phyloP scores from a whole-genome alignment of 805 yeast genomes.

The Starmerella stigmatis region DNA sequence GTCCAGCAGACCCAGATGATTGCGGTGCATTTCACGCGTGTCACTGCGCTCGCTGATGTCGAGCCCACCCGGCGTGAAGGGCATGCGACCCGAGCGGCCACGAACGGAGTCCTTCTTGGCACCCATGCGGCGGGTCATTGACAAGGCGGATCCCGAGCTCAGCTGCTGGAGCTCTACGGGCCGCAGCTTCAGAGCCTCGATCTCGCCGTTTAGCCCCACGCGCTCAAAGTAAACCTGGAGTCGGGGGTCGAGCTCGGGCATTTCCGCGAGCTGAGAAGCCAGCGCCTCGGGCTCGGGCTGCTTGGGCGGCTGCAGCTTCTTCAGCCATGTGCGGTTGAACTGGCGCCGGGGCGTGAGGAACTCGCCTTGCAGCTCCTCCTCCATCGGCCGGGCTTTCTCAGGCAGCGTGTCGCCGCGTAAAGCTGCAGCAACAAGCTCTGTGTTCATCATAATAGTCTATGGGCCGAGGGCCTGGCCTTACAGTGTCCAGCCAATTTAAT shows the following conservation, averaged over 20 bases:
- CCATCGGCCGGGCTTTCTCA: neutral
- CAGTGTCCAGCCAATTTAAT: too few species aligned
- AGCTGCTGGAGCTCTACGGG: conserved; percentile 40
- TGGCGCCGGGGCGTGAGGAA: conserved; percentile 54
- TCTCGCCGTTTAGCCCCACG: conserved; percentile 61
- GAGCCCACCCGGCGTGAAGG: conserved; percentile 91
- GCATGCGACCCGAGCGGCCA: conserved; percentile 67
- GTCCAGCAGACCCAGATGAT: conserved; percentile 66
- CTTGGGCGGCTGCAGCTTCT: conserved; percentile 39
- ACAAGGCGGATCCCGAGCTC: conserved; percentile 58
- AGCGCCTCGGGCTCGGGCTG: conserved; percentile 31
- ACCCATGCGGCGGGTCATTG: conserved; percentile 57
- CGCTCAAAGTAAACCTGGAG: conserved; percentile 60
- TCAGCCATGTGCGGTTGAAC: conserved; percentile 61
- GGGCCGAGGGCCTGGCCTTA: too few species aligned
- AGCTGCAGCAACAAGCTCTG: conserved; percentile 9
- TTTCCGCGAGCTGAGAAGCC: conserved; percentile 40
- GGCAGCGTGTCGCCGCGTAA: neutral
- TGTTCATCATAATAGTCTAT: conserved; percentile 1
- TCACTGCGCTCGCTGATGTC: conserved; percentile 28
- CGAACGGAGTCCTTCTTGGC: conserved; percentile 49
- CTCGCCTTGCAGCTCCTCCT: conserved; percentile 30
- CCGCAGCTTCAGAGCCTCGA: conserved; percentile 54
- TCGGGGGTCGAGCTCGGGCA: conserved; percentile 55
- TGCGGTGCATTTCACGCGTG: conserved; percentile 45